phyloP scores from a whole-genome alignment of 305 asterid genomes.

The Plantago coronopus region DNA sequence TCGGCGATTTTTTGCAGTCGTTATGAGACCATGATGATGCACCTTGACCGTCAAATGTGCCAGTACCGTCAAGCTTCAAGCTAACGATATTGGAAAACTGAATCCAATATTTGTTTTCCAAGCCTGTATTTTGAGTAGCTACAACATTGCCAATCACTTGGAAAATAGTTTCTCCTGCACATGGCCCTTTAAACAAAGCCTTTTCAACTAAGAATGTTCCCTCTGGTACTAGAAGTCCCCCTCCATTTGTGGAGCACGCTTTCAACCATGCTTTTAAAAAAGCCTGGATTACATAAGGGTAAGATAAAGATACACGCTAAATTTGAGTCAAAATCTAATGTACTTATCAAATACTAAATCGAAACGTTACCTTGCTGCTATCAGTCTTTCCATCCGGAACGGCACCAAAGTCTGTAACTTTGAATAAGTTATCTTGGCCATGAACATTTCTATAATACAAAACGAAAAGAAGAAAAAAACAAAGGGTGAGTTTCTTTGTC shows the following conservation, averaged over 20 bases:
- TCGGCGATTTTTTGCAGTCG: not conserved
- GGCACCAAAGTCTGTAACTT: constrained; percentile 21
- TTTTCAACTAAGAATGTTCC: constrained; percentile 19
- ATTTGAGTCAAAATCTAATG: not conserved
- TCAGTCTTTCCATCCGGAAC: constrained; percentile 23
- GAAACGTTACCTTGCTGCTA: constrained; percentile 14
- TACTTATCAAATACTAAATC: not conserved
- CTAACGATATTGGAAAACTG: constrained; percentile 5
- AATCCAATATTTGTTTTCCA: constrained; percentile 18
- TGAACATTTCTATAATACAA: not conserved
- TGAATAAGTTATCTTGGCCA: constrained; percentile 12
- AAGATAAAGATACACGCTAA: too few relatives aligned
- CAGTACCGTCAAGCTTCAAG: constrained; percentile 19
- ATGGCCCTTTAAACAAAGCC: constrained; percentile 12
- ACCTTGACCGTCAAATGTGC: constrained; percentile 32
- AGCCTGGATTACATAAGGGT: constrained; percentile 3
- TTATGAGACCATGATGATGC: constrained; percentile 18
- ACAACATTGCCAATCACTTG: constrained; percentile 11
- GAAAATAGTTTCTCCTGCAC: constrained; percentile 5
- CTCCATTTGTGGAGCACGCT: constrained; percentile 25
- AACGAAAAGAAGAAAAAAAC: not conserved
- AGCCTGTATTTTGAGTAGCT: constrained; percentile 20
- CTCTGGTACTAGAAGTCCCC: constrained; percentile 13
- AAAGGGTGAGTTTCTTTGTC: too few relatives aligned
- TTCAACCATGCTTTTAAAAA: constrained; percentile 21